Evolutionary conservation across 2,329 filamentous ascomycete species (phyloP).

Genomic region (Fusarium compactum): DNA sequence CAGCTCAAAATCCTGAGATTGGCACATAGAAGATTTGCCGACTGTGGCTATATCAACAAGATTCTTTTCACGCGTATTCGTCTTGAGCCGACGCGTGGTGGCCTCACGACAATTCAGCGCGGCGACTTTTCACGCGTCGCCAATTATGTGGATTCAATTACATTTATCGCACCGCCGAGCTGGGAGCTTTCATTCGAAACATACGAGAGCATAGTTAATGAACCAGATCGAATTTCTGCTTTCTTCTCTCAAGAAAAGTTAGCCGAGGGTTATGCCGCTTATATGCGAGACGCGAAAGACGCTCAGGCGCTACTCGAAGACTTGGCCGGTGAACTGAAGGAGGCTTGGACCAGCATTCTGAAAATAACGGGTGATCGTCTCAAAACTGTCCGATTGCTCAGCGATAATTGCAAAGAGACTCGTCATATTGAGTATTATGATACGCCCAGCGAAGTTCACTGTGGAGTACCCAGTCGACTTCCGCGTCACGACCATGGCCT

Average conservation of each 20-base stretch:
- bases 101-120: not conserved
- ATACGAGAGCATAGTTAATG: not conserved
- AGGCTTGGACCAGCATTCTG: not conserved
- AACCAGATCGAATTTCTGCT: not conserved
- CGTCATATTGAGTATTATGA: not conserved
- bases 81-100: not conserved
- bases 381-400: not conserved
- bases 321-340: not conserved
- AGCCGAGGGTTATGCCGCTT: not conserved
- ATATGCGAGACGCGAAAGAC: not conserved
- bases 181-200: not conserved
- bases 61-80: not conserved
- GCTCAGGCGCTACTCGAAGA: not conserved
- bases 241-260: not conserved
- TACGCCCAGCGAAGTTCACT: fast-evolving
- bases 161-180: not conserved
- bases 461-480: too few relatives aligned
- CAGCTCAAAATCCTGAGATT: not conserved
- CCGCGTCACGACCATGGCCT: too few relatives aligned
- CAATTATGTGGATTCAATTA: not conserved
- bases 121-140: not conserved
- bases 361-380: not conserved
- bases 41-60: not conserved
- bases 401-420: not conserved
- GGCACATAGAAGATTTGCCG: not conserved